A percentile compares a stretch with the other conserved stretches of the same genome.
These are phyloP conservation scores for Ceratobasidium sp. DNA, from an alignment of 1,284 basidiomycete genomes.

Conservation along the genomic window DNA sequence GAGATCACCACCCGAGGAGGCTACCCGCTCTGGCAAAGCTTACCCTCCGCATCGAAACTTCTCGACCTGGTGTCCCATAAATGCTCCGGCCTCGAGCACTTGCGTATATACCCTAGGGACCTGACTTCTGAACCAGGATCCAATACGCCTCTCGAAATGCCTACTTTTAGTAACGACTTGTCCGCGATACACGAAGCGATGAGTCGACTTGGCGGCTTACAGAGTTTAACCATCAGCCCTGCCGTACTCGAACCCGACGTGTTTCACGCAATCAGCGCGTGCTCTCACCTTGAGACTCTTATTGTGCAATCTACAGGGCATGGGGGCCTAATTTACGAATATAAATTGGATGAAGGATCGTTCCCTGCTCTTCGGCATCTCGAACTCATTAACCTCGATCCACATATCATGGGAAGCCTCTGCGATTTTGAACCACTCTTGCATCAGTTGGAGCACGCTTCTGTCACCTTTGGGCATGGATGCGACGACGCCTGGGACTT, in stretches of 20 bases:
- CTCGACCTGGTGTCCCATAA: not conserved
- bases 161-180: not conserved
- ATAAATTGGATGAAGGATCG: not conserved
- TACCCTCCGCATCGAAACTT: not conserved
- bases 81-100: not conserved
- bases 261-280: not conserved
- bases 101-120: not conserved
- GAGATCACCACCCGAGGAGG: not conserved
- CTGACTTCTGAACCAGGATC: not conserved
- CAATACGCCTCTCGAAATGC: not conserved
- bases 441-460: not conserved
- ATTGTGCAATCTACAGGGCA: not conserved
- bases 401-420: not conserved
- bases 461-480: not conserved
- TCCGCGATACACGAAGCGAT: not conserved
- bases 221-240: not conserved
- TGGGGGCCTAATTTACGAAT: conserved; percentile 1
- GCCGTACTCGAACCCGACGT: not conserved
- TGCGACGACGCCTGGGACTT: not conserved
- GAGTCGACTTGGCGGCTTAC: not conserved
- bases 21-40: not conserved
- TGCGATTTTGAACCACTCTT: not conserved
- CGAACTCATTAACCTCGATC: not conserved
- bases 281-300: not conserved
- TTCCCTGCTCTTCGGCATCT: conserved; percentile 5